These are phyloP conservation scores for Penicillium sp. DNA, from an alignment of 2,329 filamentous ascomycete genomes.

Conservation along the genomic window DNA sequence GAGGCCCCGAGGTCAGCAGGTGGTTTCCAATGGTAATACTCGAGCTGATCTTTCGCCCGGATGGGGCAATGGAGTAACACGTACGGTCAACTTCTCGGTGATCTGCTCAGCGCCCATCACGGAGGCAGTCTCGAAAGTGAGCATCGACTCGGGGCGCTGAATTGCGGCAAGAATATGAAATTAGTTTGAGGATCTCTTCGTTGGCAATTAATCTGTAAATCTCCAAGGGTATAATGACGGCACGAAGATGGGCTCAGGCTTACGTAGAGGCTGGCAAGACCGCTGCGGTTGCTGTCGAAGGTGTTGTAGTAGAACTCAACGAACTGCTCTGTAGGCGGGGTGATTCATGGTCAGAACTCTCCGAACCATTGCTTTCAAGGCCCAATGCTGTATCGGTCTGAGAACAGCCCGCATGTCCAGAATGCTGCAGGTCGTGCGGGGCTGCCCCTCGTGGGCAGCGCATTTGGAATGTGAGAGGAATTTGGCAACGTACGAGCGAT, in stretches of 20 bases:
- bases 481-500: slow-evolving; percentile 36
- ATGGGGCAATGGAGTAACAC: slow-evolving; percentile 23
- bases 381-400: no score
- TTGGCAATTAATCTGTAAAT: no score
- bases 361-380: no score
- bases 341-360: slow-evolving; percentile 13
- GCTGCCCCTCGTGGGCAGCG: slow-evolving; percentile 5
- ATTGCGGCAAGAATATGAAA: slow-evolving; percentile 1
- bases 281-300: slow-evolving; percentile 67
- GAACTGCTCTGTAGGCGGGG: slow-evolving; percentile 64
- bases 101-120: slow-evolving; percentile 61
- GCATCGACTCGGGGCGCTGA: slow-evolving; percentile 77
- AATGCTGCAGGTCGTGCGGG: slow-evolving; percentile 3
- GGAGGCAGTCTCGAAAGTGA: slow-evolving; percentile 78
- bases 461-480: background rate
- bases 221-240: no score
- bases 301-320: slow-evolving; percentile 84
- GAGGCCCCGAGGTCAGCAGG: slow-evolving; percentile 4
- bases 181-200: background rate
- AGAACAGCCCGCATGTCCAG: no score
- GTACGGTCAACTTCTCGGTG: slow-evolving; percentile 73
- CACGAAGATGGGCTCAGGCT: slow-evolving; percentile 26
- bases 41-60: no score
- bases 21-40: background rate
- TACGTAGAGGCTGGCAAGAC: slow-evolving; percentile 73